A percentile compares a stretch with the other conserved stretches of the same genome.
phyloP scores from a whole-genome alignment of 2,329 filamentous ascomycete species.

The Colletotrichum plurivorum region DNA sequence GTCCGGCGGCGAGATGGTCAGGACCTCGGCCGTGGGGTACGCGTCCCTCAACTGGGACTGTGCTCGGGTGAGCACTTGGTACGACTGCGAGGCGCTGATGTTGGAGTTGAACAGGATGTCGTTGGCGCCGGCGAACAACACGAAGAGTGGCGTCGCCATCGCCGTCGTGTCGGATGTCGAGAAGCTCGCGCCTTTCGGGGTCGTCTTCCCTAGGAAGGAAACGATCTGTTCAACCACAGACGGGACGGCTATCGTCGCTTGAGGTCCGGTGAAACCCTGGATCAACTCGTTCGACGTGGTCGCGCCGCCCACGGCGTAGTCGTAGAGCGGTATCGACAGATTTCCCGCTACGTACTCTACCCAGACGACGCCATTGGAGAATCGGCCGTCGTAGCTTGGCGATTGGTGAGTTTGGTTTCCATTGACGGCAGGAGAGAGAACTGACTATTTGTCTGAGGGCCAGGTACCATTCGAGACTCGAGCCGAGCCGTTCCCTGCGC shows the following conservation, averaged over 20 bases:
- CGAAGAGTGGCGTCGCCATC: conserved; percentile 14
- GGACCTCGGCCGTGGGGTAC: neutral
- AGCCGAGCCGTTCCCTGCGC: conserved; percentile 26
- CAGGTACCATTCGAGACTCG: conserved; percentile 27
- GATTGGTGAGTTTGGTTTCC: neutral
- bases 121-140: conserved; percentile 26
- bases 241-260: conserved; percentile 22
- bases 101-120: conserved; percentile 34
- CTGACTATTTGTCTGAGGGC: conserved; percentile 36
- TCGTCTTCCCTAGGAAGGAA: conserved; percentile 12
- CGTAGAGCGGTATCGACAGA: conserved; percentile 36
- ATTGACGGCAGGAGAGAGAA: no score
- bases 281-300: conserved; percentile 29
- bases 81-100: conserved; percentile 33
- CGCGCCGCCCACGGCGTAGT: conserved; percentile 34
- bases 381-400: conserved; percentile 28
- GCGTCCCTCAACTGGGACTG: neutral
- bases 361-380: conserved; percentile 37
- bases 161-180: conserved; percentile 5
- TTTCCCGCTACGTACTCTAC: conserved; percentile 33
- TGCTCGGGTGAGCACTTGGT: conserved; percentile 3
- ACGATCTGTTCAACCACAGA: conserved; percentile 27
- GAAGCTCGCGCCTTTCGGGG: conserved; percentile 8
- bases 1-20: conserved; percentile 30
- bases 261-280: conserved; percentile 33